phyloP scores from a whole-genome alignment of 768 basidiomycete genomes.

The Rhodosporidiobolus sp. region DNA sequence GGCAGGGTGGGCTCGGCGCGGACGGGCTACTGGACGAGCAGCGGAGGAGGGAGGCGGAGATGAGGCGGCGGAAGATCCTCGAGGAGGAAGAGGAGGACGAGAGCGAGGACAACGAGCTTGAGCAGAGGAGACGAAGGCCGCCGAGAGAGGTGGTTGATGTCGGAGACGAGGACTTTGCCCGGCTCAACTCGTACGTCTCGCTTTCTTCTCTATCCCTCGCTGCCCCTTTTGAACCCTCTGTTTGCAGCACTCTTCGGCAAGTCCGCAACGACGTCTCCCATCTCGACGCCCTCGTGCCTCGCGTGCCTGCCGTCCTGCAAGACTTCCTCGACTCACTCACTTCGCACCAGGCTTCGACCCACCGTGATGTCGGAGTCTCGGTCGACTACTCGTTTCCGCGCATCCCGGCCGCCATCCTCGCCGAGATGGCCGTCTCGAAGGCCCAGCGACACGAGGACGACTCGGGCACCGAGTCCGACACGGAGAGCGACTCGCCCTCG shows the following conservation, averaged over 20 bases:
- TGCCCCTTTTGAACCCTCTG: not conserved
- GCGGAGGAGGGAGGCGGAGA: not conserved
- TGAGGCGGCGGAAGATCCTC: not conserved
- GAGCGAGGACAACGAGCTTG: constrained; percentile 7
- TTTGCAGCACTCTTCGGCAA: not conserved
- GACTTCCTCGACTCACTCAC: constrained; percentile 4
- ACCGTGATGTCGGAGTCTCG: not conserved
- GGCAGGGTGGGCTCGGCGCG: not conserved
- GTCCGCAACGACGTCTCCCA: not conserved
- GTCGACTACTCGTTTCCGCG: constrained; percentile 4
- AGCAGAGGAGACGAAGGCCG: not conserved
- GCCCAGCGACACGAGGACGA: not conserved
- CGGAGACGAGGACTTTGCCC: not conserved
- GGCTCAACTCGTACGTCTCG: not conserved
- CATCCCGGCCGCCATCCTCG: constrained; percentile 1
- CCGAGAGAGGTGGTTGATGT: constrained; percentile 12
- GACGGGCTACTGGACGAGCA: not conserved
- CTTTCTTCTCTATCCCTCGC: not conserved
- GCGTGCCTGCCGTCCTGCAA: not conserved
- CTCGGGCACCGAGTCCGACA: not conserved
- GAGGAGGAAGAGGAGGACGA: not conserved
- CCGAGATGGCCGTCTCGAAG: not conserved
- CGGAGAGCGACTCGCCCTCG: not conserved
- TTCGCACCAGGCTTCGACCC: not conserved
- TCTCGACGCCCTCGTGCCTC: constrained; percentile 4